Conservation (phyloP, 1,139 yeast species). For the Spathaspora sp. region DNA sequence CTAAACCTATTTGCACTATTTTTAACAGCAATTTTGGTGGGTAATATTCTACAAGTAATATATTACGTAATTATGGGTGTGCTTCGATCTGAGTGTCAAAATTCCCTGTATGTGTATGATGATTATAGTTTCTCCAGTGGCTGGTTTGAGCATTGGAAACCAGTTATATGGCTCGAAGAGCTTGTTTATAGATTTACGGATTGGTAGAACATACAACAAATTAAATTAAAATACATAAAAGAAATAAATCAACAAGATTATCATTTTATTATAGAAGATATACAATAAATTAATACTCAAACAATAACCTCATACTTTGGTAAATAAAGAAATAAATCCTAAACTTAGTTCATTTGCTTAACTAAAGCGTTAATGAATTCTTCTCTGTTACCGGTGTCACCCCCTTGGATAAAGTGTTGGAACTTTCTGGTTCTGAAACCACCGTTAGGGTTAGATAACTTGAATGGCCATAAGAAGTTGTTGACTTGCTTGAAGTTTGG, state of each 20-base stretch:
- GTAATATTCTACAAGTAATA: slow-evolving; percentile 16
- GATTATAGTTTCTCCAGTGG: slow-evolving; percentile 14
- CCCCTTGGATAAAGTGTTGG: slow-evolving; percentile 99
- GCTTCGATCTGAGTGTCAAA: slow-evolving; percentile 2
- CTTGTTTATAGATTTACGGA: slow-evolving; percentile 9
- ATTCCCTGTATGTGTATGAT: slow-evolving; percentile 22
- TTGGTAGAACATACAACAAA: slow-evolving; percentile 8
- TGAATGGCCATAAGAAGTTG: slow-evolving; percentile 99
- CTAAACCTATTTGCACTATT: slow-evolving; percentile 25
- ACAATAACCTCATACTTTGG: slow-evolving; percentile 8
- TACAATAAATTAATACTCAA: slow-evolving; percentile 3
- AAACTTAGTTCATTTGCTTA: slow-evolving; percentile 86
- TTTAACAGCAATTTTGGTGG: slow-evolving; percentile 21
- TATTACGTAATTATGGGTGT: slow-evolving; percentile 1
- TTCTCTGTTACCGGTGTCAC: slow-evolving; percentile 99
- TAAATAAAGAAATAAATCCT: slow-evolving; percentile 6
- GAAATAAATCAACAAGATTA: slow-evolving; percentile 4
- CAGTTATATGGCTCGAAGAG: slow-evolving; percentile 9
- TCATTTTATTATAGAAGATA: slow-evolving; percentile 7
- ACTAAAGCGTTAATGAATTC: slow-evolving; percentile 96
- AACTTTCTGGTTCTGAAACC: slow-evolving; percentile 99
- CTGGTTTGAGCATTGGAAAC: slow-evolving; percentile 7
- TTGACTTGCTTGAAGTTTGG: slow-evolving; percentile 99
- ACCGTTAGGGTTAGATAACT: slow-evolving; percentile 98
- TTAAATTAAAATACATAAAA: slow-evolving; percentile 8